phyloP scores from a whole-genome alignment of 495 filamentous ascomycete genomes.

The Penicillium paxilli region DNA sequence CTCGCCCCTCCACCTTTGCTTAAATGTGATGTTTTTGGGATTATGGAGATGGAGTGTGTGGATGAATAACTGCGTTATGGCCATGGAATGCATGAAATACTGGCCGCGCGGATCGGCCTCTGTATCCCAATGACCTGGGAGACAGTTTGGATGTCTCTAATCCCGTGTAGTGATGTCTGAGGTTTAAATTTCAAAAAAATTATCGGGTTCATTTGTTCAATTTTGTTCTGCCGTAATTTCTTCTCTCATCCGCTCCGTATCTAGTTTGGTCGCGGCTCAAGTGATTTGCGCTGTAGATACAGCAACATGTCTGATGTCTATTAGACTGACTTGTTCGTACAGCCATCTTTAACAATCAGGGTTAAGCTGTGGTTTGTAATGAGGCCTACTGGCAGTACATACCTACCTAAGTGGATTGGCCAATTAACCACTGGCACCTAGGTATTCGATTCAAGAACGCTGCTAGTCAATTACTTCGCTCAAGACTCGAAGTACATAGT shows the following conservation, averaged over 20 bases:
- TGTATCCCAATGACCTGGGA: slow-evolving; percentile 39
- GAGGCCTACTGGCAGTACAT: too few relatives aligned
- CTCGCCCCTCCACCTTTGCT: slow-evolving; percentile 87
- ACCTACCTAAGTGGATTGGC: too few relatives aligned
- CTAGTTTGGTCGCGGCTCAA: too few relatives aligned
- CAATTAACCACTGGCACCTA: too few relatives aligned
- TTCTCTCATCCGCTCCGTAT: not conserved
- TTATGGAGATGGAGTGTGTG: slow-evolving; percentile 43
- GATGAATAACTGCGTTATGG: slow-evolving; percentile 52
- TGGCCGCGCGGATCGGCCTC: slow-evolving; percentile 41
- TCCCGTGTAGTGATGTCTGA: slow-evolving; percentile 48
- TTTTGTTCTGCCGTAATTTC: slow-evolving; percentile 15
- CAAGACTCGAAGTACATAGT: too few relatives aligned
- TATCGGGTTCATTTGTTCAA: slow-evolving; percentile 39
- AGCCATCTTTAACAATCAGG: too few relatives aligned
- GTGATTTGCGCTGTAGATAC: too few relatives aligned
- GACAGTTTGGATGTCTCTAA: slow-evolving; percentile 48
- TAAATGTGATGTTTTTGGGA: slow-evolving; percentile 46
- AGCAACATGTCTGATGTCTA: too few relatives aligned
- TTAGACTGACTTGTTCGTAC: too few relatives aligned
- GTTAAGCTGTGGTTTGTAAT: too few relatives aligned
- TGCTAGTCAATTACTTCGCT: not conserved
- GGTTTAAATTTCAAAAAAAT: slow-evolving; percentile 46
- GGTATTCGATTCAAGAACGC: not conserved
- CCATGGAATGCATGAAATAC: slow-evolving; percentile 49